Conservation (phyloP, 345 rosid species). For the Clarkia xantiana region DNA sequence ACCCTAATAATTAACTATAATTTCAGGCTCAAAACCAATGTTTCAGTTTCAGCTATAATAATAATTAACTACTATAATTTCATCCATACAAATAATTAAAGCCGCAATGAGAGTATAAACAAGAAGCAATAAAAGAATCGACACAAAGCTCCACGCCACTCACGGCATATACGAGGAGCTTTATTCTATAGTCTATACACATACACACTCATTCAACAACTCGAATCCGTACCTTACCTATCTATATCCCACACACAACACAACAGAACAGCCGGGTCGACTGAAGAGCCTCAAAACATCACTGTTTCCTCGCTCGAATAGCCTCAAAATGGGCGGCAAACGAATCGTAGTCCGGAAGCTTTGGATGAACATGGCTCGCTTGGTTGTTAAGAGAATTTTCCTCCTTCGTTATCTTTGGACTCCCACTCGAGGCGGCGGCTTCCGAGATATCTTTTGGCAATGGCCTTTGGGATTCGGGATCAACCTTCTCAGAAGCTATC, state of each 20-base stretch:
- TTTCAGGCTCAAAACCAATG: too few species aligned
- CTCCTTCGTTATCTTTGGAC: constrained; percentile 5
- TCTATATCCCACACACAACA: background rate
- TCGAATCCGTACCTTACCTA: too few species aligned
- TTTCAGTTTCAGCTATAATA: too few species aligned
- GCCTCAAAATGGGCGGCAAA: constrained; percentile 45
- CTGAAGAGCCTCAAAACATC: too few species aligned
- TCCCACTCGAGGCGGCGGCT: constrained; percentile 6
- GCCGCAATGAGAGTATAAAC: too few species aligned
- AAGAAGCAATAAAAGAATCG: constrained; percentile 5
- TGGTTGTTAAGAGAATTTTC: constrained; percentile 17
- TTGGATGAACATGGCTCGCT: constrained; percentile 49
- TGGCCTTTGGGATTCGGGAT: constrained; percentile 10
- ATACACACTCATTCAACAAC: background rate
- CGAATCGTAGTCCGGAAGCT: constrained; percentile 72
- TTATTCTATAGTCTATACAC: background rate
- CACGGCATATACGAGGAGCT: background rate
- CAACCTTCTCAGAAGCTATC: constrained; percentile 6
- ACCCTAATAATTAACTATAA: too few species aligned
- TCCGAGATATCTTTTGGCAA: constrained; percentile 1
- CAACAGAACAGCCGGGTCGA: too few species aligned
- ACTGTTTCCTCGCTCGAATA: constrained; percentile 28
- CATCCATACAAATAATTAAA: too few species aligned
- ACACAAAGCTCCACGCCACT: background rate
- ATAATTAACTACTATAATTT: too few species aligned